Percentiles rank a stretch among this genome's conserved stretches.
Conservation (phyloP, 2,329 filamentous ascomycete species). For the Fusarium paranaense region DNA sequence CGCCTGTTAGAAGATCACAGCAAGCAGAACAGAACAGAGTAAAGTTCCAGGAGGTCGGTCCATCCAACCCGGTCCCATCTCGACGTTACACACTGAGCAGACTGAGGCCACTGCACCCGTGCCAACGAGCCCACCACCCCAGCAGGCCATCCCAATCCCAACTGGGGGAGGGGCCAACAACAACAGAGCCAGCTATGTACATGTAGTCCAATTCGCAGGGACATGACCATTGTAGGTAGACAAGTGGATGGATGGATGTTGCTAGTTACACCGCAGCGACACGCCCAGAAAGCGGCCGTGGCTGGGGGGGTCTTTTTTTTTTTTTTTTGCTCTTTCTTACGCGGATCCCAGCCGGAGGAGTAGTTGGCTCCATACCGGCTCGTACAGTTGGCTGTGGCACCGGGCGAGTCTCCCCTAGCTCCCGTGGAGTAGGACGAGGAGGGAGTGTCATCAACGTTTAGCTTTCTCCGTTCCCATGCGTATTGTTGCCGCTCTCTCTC, state of each 20-base stretch:
- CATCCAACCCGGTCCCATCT: constrained; percentile 1
- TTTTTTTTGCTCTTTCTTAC: constrained; percentile 28
- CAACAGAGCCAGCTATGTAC: not conserved
- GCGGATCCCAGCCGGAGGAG: constrained; percentile 18
- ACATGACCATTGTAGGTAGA: not conserved
- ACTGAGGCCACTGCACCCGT: constrained; percentile 6
- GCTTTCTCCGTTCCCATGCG: constrained; percentile 3
- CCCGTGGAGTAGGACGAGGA: not conserved
- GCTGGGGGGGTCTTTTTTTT: constrained; percentile 4
- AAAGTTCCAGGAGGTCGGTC: constrained; percentile 11
- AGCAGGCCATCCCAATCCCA: not conserved
- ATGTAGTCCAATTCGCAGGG: constrained; percentile 17
- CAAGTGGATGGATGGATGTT: not conserved
- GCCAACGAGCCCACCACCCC: constrained; percentile 8
- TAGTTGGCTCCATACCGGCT: constrained; percentile 29
- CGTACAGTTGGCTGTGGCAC: constrained; percentile 3
- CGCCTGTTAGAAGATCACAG: constrained; percentile 24
- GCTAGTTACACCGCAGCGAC: constrained; percentile 7
- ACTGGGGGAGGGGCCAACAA: not conserved
- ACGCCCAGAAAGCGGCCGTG: not conserved
- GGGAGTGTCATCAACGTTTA: not conserved
- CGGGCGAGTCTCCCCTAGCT: constrained; percentile 13
- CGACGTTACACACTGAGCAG: constrained; percentile 25
- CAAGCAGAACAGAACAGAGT: not conserved
- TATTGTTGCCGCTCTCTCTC: not conserved